phyloP scores from a whole-genome alignment of 192 early-diverging fungal species.

The Coemansia sp. region DNA sequence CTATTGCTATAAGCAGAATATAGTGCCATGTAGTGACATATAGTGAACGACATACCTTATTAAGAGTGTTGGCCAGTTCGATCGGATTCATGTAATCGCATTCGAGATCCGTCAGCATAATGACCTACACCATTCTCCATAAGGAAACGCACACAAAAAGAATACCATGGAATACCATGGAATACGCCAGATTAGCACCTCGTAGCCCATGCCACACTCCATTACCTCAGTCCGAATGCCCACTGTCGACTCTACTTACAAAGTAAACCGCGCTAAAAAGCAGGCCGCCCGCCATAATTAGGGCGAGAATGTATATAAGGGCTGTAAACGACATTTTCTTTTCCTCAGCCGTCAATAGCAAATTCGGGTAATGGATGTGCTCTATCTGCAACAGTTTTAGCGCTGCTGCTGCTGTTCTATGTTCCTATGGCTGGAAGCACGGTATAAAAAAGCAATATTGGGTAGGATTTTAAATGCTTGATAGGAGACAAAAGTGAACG shows the following conservation, averaged over 20 bases:
- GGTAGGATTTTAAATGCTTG: too few species aligned
- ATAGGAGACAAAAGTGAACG: too few species aligned
- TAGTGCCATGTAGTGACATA: conserved; percentile 2
- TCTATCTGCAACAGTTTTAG: too few species aligned
- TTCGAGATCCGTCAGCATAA: conserved; percentile 83
- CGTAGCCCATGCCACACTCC: too few species aligned
- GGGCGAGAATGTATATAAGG: conserved; percentile 81
- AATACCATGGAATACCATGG: too few species aligned
- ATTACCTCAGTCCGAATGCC: too few species aligned
- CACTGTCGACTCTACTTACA: conserved; percentile 24
- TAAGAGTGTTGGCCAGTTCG: conserved; percentile 94
- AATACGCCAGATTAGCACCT: neutral
- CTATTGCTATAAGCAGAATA: neutral
- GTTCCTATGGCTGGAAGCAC: too few species aligned
- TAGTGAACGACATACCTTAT: conserved; percentile 61
- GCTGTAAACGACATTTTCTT: conserved; percentile 43
- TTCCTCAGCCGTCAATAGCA: too few species aligned
- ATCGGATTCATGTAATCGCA: conserved; percentile 99
- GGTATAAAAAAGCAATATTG: too few species aligned
- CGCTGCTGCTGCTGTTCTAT: too few species aligned
- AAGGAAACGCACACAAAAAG: too few species aligned
- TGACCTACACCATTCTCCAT: conserved; percentile 48
- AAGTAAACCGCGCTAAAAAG: conserved; percentile 97
- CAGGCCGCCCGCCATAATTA: conserved; percentile 87
- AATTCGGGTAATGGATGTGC: too few species aligned